Evolutionary conservation across 2,329 filamentous ascomycete genomes (phyloP), one percentile per base, ranked within the genome.

Genomic region (Remersonia thermophila): DNA sequence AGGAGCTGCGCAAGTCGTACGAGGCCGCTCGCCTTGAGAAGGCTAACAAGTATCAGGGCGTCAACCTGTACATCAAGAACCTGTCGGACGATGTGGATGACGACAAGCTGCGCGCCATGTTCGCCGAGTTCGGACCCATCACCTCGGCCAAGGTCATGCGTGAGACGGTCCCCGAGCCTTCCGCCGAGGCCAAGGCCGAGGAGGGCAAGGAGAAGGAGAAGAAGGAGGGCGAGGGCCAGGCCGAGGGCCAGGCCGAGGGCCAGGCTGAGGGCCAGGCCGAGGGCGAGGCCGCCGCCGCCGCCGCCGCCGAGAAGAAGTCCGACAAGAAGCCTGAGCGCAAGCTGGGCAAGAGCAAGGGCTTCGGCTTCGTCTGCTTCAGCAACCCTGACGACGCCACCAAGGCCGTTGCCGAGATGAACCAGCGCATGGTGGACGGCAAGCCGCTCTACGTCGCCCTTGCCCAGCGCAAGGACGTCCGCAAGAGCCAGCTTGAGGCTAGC

Each of bases 21-120:
- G 91, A 98, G 66, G 89, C 89, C 55, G 86, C 86, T 53, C 89
- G 91, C 54, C 73, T 93, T 54, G 91, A 98, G 75, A 98, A 98
- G 73, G 87, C 86, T 61, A 93, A 77, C 69, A 98, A 98, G 72
- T 98, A 98, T 67, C 86, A 94, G 68, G 91, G 91, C 51, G 91
- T 98, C 62, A 98, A 98, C 71, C 75, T 98, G 33, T 98, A 98
- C 70, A 91, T 98, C 68, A 98, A 98, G 80, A 98, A 98, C 66
- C 71, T 98, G 43, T 82, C 86, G 48, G 91, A 98, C 51, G 91
- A 96, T 43, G 77, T 98, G 49, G 91, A 98, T 55, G 91, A 98
- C 52, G 91, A 98, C 55, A 94, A 94, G 74, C 77, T 98, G 45
- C 86, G 91, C 53, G 80, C 87, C 54, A 81, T 96, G 60, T 98